A percentile compares a stretch with the other conserved stretches of the same genome.
These are phyloP conservation scores for Exophiala sideris DNA, from an alignment of 2,329 filamentous ascomycete genomes.

Conservation along the genomic window DNA sequence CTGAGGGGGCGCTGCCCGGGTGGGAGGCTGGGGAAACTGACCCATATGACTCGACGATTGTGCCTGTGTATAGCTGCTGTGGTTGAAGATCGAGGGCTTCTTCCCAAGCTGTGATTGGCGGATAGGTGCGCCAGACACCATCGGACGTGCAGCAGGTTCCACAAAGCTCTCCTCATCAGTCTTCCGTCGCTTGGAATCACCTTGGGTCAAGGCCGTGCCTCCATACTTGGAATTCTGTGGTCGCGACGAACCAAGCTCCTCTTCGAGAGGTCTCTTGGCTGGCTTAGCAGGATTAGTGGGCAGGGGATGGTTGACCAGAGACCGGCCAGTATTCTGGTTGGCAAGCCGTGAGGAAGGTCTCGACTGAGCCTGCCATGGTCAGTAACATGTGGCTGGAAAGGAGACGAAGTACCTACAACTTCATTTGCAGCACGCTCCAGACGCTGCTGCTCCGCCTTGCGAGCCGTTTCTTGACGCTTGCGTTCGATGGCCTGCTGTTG, in stretches of 20 bases:
- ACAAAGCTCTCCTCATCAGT: constrained; percentile 69
- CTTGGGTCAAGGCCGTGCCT: constrained; percentile 57
- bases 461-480: constrained; percentile 45
- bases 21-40: constrained; percentile 61
- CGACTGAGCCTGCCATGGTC: constrained; percentile 29
- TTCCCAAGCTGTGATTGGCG: constrained; percentile 73
- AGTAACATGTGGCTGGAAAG: constrained; percentile 2
- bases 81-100: constrained; percentile 45
- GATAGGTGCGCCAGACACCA: constrained; percentile 75
- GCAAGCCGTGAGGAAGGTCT: constrained; percentile 50
- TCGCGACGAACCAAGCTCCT: constrained; percentile 54
- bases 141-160: constrained; percentile 58
- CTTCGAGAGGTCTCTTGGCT: constrained; percentile 66
- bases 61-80: constrained; percentile 35
- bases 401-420: constrained; percentile 31
- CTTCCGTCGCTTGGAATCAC: constrained; percentile 74
- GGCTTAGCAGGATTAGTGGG: constrained; percentile 67
- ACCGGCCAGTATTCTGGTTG: constrained; percentile 53
- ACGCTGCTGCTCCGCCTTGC: constrained; percentile 44
- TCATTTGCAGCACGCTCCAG: constrained; percentile 33
- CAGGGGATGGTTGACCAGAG: constrained; percentile 54
- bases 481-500: constrained; percentile 57
- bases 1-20: constrained; percentile 69
- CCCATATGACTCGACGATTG: constrained; percentile 59
- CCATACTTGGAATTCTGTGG: constrained; percentile 38